These are phyloP conservation scores for Clarireedia sp. DNA, from an alignment of 2,329 filamentous ascomycete genomes.

Conservation along the genomic window DNA sequence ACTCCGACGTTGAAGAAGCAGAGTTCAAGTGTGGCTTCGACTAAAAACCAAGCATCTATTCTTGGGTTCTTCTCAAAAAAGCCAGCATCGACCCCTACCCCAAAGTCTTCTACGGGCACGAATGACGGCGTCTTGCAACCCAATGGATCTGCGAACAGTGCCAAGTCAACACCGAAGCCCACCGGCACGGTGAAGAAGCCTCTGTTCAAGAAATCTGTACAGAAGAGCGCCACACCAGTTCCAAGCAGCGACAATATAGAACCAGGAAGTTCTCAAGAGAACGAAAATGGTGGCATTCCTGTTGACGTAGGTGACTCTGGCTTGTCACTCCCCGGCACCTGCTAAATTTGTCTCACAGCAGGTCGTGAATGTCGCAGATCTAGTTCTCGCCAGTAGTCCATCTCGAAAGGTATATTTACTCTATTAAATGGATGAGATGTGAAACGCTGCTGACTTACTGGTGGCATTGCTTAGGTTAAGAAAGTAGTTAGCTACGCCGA, in stretches of 20 bases:
- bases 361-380: conserved; percentile 35
- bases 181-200: conserved; percentile 37
- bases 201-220: conserved; percentile 22
- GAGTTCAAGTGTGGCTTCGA: conserved; percentile 27
- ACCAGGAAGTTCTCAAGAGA: conserved; percentile 61
- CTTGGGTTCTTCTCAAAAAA: conserved; percentile 70
- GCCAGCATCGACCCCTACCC: conserved; percentile 33
- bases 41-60: conserved; percentile 62
- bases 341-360: conserved; percentile 37
- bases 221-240: conserved; percentile 55
- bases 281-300: conserved; percentile 37
- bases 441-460: not conserved
- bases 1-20: conserved; percentile 27
- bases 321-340: conserved; percentile 36
- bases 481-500: conserved; percentile 75
- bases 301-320: conserved; percentile 46
- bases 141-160: conserved; percentile 31
- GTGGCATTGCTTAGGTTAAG: conserved; percentile 39
- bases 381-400: conserved; percentile 56
- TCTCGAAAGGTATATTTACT: conserved; percentile 59
- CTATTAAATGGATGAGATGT: not conserved
- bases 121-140: conserved; percentile 23
- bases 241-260: conserved; percentile 72
- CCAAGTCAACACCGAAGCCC: conserved; percentile 28
- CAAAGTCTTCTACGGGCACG: conserved; percentile 3